Conservation (phyloP, 768 basidiomycete genomes). For the Termitomyces sp. region DNA sequence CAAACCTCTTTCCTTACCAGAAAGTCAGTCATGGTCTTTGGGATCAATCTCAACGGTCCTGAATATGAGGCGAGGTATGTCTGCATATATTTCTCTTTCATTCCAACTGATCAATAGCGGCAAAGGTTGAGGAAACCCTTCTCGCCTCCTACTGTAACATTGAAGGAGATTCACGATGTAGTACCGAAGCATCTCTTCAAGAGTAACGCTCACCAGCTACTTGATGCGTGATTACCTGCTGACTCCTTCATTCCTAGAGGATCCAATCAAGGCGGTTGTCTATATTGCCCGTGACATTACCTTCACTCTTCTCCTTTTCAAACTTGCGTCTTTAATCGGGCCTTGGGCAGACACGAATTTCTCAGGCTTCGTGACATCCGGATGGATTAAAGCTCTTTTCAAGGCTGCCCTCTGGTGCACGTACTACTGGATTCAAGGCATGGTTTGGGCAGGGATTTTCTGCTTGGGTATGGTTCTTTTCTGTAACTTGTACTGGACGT, state of each 20-base stretch:
- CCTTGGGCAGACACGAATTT: slow-evolving; percentile 33
- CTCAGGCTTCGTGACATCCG: slow-evolving; percentile 29
- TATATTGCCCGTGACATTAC: slow-evolving; percentile 43
- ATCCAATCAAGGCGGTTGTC: slow-evolving; percentile 30
- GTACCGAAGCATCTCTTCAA: slow-evolving; percentile 50
- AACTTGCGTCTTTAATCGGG: slow-evolving; percentile 37
- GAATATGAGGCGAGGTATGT: slow-evolving; percentile 36
- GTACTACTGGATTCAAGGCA: slow-evolving; percentile 49
- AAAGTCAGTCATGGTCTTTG: slow-evolving; percentile 19
- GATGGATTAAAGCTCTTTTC: slow-evolving; percentile 25
- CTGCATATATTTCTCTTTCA: neutral
- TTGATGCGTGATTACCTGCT: neutral
- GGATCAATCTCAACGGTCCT: slow-evolving; percentile 26
- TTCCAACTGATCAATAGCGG: neutral
- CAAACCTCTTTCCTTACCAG: slow-evolving; percentile 4
- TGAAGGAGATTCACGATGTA: slow-evolving; percentile 51
- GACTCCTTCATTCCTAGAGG: slow-evolving; percentile 20
- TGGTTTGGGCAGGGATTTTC: slow-evolving; percentile 48
- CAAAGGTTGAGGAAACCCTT: slow-evolving; percentile 40
- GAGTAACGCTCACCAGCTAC: slow-evolving; percentile 18
- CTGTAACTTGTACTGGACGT: neutral
- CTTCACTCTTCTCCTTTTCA: slow-evolving; percentile 37
- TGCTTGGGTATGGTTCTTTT: slow-evolving; percentile 35
- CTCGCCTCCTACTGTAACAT: slow-evolving; percentile 40
- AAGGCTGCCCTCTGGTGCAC: slow-evolving; percentile 35